Evolutionary conservation across 176 grass and related monocot genomes (phyloP).

Genomic region (Carex scoparia): DNA sequence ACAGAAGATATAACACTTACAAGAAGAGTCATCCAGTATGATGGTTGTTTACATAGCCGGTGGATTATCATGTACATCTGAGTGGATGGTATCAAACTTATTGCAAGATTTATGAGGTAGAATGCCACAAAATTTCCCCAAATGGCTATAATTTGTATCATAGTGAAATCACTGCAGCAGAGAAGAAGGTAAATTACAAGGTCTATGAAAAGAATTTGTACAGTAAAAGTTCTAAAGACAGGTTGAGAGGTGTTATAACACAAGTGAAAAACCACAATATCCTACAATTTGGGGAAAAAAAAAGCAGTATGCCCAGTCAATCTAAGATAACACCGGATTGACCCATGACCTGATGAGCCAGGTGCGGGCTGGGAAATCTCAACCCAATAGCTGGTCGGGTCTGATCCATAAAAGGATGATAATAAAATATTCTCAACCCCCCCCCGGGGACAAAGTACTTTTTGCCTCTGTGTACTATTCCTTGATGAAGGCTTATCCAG

Average conservation of each 20-base stretch:
- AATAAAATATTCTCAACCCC: too few relatives aligned
- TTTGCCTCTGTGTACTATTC: not conserved
- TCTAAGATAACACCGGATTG: not conserved
- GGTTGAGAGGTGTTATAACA: not conserved
- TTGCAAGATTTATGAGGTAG: conserved; percentile 69
- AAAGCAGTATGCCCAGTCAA: not conserved
- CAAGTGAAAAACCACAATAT: not conserved
- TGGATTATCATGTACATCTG: conserved; percentile 75
- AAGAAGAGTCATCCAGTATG: conserved; percentile 77
- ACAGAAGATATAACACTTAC: conserved; percentile 47
- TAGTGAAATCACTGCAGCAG: conserved; percentile 68
- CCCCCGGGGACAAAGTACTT: too few relatives aligned
- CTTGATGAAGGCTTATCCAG: not conserved
- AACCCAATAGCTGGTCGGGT: too few relatives aligned
- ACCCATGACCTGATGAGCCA: too few relatives aligned
- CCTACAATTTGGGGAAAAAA: not conserved
- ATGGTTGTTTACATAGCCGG: conserved; percentile 57
- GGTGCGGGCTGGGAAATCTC: too few relatives aligned
- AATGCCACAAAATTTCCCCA: conserved; percentile 88
- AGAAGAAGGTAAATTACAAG: not conserved
- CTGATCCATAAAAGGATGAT: too few relatives aligned
- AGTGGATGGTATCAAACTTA: conserved; percentile 50
- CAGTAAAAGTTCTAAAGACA: not conserved
- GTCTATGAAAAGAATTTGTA: conserved; percentile 3
- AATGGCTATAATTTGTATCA: conserved; percentile 53